Evolutionary conservation across 768 basidiomycete genomes (phyloP).

Genomic region (Cystobasidium onofrii): DNA sequence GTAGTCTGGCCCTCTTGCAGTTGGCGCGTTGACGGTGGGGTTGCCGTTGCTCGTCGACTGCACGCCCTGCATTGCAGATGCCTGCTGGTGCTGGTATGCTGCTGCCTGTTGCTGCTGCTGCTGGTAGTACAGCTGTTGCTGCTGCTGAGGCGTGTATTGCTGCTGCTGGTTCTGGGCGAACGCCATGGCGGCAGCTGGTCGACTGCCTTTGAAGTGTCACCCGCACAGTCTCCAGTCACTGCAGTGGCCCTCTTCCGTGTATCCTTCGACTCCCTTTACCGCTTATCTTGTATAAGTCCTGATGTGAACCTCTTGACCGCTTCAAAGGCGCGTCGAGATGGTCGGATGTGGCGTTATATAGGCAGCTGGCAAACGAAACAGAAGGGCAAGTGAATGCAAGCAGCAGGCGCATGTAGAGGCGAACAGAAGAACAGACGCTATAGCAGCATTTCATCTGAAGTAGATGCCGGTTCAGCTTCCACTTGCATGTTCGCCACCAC

Average conservation of each 20-base stretch:
- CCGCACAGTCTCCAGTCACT: background rate
- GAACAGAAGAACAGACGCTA: too few species aligned
- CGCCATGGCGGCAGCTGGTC: background rate
- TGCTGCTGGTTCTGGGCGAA: conserved; percentile 33
- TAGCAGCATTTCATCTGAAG: too few species aligned
- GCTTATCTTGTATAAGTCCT: too few species aligned
- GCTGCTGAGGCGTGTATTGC: conserved; percentile 36
- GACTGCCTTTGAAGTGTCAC: background rate
- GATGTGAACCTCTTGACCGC: too few species aligned
- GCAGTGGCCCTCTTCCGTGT: background rate
- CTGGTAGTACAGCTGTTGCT: conserved; percentile 4
- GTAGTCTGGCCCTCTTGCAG: conserved; percentile 56
- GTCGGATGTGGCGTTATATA: too few species aligned
- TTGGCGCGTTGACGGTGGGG: background rate
- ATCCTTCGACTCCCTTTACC: too few species aligned
- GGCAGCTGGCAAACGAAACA: too few species aligned
- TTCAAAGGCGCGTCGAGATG: too few species aligned
- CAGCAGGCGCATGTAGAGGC: too few species aligned
- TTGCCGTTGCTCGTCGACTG: conserved; percentile 31
- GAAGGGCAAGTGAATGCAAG: too few species aligned
- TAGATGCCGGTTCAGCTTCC: too few species aligned
- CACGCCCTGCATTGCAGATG: background rate
- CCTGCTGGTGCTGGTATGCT: background rate
- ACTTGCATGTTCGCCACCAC: too few species aligned
- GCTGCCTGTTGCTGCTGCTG: conserved; percentile 32